Conservation (phyloP, 345 rosid genomes). For the Luvunga scandens region DNA sequence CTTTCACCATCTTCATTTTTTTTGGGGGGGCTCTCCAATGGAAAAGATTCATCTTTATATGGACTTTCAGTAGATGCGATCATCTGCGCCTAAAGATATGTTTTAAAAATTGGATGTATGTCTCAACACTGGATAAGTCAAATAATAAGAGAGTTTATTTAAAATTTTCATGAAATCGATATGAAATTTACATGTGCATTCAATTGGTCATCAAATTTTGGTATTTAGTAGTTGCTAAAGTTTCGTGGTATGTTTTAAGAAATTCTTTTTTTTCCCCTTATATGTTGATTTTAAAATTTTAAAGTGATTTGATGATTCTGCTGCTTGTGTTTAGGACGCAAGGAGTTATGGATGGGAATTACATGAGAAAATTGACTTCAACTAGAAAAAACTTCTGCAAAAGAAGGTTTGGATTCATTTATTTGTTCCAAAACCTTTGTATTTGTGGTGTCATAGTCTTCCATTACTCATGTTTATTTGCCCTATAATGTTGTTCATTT, state of each 20-base stretch:
- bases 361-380: constrained; percentile 71
- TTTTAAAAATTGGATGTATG: neutral
- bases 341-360: constrained; percentile 94
- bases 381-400: constrained; percentile 85
- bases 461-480: no score
- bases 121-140: neutral
- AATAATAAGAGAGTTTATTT: no score
- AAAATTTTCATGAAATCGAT: no score
- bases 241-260: no score
- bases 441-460: no score
- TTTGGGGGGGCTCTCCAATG: neutral
- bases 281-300: neutral
- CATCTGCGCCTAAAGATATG: neutral
- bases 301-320: constrained; percentile 1
- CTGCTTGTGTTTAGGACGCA: constrained; percentile 63
- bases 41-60: neutral
- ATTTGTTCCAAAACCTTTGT: no score
- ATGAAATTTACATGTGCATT: no score
- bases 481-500: no score
- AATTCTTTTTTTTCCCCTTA: neutral
- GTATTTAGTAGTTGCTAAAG: no score
- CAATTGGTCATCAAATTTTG: no score
- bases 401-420: constrained; percentile 62
- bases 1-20: no score
- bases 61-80: neutral